These are phyloP conservation scores for Trichoderma oligosporum DNA, from an alignment of 2,329 filamentous ascomycete genomes.

Conservation along the genomic window DNA sequence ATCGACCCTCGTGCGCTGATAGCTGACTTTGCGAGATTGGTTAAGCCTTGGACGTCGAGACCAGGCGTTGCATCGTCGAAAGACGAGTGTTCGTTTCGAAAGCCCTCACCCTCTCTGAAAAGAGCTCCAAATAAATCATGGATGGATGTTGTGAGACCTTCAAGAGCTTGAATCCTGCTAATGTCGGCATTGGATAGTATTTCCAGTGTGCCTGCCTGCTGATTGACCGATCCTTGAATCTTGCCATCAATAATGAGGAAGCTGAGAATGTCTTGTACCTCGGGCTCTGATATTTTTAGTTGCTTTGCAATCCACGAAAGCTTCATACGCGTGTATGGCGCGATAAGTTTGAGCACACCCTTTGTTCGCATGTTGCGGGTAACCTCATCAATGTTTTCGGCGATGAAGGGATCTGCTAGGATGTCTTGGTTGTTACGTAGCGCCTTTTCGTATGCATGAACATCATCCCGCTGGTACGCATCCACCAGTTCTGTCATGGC, in stretches of 20 bases:
- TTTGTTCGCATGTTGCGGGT: constrained; percentile 98
- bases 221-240: constrained; percentile 83
- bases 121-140: constrained; percentile 65
- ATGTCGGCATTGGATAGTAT: constrained; percentile 71
- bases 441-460: constrained; percentile 84
- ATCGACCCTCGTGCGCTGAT: neutral
- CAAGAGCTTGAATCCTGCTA: constrained; percentile 69
- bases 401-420: constrained; percentile 88
- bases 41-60: constrained; percentile 28
- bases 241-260: constrained; percentile 90
- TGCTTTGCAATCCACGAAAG: constrained; percentile 82
- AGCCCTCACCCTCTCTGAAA: constrained; percentile 74
- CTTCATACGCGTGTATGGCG: constrained; percentile 90
- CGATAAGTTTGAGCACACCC: constrained; percentile 86
- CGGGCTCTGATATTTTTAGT: constrained; percentile 76
- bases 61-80: constrained; percentile 28
- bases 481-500: constrained; percentile 98
- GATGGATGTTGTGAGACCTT: constrained; percentile 68
- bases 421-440: constrained; percentile 85
- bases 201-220: constrained; percentile 77
- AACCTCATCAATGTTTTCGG: constrained; percentile 98
- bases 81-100: constrained; percentile 37
- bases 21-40: neutral
- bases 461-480: constrained; percentile 92
- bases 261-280: constrained; percentile 93